Percentiles rank a stretch among this genome's conserved stretches.
phyloP scores from a whole-genome alignment of 192 early-diverging fungal genomes.

The Coemansia sp. region DNA sequence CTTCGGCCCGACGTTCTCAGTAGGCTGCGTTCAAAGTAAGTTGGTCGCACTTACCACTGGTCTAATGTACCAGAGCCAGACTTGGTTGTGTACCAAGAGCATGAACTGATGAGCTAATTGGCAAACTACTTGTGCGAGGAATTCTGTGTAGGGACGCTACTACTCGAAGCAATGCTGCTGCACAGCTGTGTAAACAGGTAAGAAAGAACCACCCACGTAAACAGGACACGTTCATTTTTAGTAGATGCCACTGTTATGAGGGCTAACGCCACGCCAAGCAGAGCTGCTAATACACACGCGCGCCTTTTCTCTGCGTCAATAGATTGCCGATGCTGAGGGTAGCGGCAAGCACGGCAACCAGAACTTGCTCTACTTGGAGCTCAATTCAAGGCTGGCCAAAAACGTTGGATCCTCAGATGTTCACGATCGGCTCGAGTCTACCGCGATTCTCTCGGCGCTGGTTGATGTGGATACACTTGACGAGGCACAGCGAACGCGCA shows the following conservation, averaged over 20 bases:
- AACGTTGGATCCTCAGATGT: constrained; percentile 9
- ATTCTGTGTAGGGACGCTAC: not conserved
- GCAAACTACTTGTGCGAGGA: not conserved
- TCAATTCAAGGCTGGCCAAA: too few species aligned
- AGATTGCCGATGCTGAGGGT: too few species aligned
- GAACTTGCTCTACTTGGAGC: too few species aligned
- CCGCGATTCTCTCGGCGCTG: constrained; percentile 25
- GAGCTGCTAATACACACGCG: too few species aligned
- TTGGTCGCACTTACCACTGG: not conserved
- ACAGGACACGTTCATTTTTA: not conserved
- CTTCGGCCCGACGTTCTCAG: constrained; percentile 10
- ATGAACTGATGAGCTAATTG: not conserved
- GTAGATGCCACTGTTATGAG: too few species aligned
- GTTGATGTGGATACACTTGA: constrained; percentile 26
- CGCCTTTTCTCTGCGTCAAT: too few species aligned
- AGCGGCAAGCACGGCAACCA: too few species aligned
- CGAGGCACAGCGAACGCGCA: constrained; percentile 28
- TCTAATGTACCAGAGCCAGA: not conserved
- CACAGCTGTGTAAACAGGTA: constrained; percentile 9
- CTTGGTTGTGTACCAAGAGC: not conserved
- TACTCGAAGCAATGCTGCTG: constrained; percentile 5
- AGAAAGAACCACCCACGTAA: not conserved
- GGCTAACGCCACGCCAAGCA: too few species aligned
- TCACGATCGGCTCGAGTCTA: constrained; percentile 30
- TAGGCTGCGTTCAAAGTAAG: constrained; percentile 23